A percentile compares a stretch with the other conserved stretches of the same genome.
phyloP scores from a whole-genome alignment of 2,329 filamentous ascomycete species.

The Zymoseptoria crescenta region DNA sequence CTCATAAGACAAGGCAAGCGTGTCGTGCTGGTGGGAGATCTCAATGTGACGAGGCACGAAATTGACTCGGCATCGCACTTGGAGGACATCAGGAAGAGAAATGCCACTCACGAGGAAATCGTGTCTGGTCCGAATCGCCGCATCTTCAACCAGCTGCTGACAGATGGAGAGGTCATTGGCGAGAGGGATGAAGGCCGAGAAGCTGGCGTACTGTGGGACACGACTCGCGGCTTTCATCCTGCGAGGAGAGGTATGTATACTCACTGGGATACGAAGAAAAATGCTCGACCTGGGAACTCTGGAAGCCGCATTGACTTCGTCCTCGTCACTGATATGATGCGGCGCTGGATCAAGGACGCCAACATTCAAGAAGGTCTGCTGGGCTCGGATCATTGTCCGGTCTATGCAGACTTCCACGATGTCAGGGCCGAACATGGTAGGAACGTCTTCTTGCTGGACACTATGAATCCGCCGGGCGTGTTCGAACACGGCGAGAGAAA shows the following conservation, averaged over 20 bases:
- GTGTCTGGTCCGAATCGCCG: constrained; percentile 63
- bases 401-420: constrained; percentile 68
- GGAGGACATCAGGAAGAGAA: constrained; percentile 64
- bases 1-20: constrained; percentile 71
- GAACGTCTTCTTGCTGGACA: constrained; percentile 50
- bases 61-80: constrained; percentile 69
- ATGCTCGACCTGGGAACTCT: constrained; percentile 90
- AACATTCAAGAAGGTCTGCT: constrained; percentile 91
- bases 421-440: constrained; percentile 44
- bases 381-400: constrained; percentile 94
- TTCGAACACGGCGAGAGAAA: constrained; percentile 61
- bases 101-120: constrained; percentile 62
- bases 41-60: constrained; percentile 67
- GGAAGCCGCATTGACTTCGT: constrained; percentile 92
- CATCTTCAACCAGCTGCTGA: constrained; percentile 78
- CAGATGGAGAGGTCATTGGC: constrained; percentile 61
- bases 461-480: constrained; percentile 69
- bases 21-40: constrained; percentile 76
- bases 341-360: constrained; percentile 67
- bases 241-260: constrained; percentile 86
- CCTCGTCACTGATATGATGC: constrained; percentile 71
- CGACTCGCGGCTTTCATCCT: constrained; percentile 75
- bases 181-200: constrained; percentile 62
- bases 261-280: constrained; percentile 91
- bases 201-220: constrained; percentile 68